A percentile compares a stretch with the other conserved stretches of the same genome.
Conservation (phyloP, 2,329 filamentous ascomycete genomes). For the Cylindrodendrum hubeiense region DNA sequence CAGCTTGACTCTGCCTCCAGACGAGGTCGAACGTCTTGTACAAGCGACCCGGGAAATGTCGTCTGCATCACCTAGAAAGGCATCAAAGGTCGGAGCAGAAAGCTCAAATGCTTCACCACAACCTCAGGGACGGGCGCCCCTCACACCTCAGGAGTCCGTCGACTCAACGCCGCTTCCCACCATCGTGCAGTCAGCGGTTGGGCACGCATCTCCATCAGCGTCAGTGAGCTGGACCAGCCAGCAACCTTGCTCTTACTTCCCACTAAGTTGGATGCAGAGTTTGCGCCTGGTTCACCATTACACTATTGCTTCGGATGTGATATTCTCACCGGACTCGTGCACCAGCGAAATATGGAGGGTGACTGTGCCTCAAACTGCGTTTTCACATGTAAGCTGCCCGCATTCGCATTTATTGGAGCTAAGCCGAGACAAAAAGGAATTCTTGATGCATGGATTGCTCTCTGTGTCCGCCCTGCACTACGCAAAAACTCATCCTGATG, state of each 20-base stretch:
- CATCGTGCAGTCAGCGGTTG: not conserved
- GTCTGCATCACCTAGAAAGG: not conserved
- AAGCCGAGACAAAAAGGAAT: conserved; percentile 20
- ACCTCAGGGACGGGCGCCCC: not conserved
- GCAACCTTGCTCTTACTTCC: conserved; percentile 1
- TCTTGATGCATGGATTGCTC: conserved; percentile 32
- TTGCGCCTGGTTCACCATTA: conserved; percentile 33
- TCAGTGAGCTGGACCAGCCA: not conserved
- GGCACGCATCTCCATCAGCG: not conserved
- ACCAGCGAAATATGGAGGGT: conserved; percentile 23
- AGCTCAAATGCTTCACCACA: not conserved
- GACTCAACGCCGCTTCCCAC: not conserved
- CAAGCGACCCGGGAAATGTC: not conserved
- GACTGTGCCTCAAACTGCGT: conserved; percentile 22
- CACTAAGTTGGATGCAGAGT: conserved; percentile 31
- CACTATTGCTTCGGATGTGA: conserved; percentile 5
- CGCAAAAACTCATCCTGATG: conserved; percentile 19
- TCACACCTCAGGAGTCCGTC: not conserved
- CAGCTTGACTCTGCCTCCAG: conserved; percentile 22
- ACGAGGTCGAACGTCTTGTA: not conserved
- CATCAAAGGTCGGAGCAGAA: not conserved
- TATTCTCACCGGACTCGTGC: not conserved
- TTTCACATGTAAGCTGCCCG: conserved; percentile 22
- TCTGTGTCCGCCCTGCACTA: conserved; percentile 28
- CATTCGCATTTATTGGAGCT: too few species aligned